Evolutionary conservation across 2,329 filamentous ascomycete genomes (phyloP).

Genomic region (Cladosporium austrohemisphaericum): DNA sequence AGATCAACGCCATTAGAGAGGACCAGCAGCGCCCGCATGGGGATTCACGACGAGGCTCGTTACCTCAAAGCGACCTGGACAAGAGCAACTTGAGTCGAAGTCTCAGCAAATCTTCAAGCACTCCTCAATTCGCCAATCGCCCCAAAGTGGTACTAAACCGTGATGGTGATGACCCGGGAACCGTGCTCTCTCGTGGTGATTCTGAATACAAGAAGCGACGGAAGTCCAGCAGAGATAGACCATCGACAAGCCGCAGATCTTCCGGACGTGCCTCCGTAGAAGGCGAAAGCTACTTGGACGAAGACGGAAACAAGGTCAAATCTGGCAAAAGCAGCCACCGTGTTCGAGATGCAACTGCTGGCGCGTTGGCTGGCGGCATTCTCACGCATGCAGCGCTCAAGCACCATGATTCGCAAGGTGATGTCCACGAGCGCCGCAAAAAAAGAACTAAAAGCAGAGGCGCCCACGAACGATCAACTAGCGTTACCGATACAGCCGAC

Average conservation of each 20-base stretch:
- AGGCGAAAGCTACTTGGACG: constrained; percentile 24
- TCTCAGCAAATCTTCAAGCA: constrained; percentile 59
- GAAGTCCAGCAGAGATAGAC: constrained; percentile 46
- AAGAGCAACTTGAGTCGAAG: constrained; percentile 47
- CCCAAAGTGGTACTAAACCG: constrained; percentile 60
- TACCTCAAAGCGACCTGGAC: constrained; percentile 42
- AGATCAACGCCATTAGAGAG: constrained; percentile 85
- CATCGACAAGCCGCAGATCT: constrained; percentile 27
- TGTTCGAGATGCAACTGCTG: constrained; percentile 52
- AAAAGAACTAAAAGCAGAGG: constrained; percentile 47
- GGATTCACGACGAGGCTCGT: constrained; percentile 57
- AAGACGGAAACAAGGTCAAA: constrained; percentile 51
- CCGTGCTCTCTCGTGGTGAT: constrained; percentile 53
- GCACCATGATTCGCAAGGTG: constrained; percentile 62
- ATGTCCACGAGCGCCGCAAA: constrained; percentile 44
- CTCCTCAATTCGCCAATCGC: constrained; percentile 55
- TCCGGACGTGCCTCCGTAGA: constrained; percentile 26
- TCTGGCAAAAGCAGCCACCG: constrained; percentile 50
- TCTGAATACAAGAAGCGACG: constrained; percentile 52
- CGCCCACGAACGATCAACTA: constrained; percentile 50
- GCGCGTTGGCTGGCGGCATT: constrained; percentile 52
- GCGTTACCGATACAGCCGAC: constrained; percentile 49
- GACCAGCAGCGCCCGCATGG: constrained; percentile 74
- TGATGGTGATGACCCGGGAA: constrained; percentile 56
- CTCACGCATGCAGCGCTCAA: constrained; percentile 61